Evolutionary conservation across 2,329 filamentous ascomycete species (phyloP).

Genomic region (Mollisia scopiformis): DNA sequence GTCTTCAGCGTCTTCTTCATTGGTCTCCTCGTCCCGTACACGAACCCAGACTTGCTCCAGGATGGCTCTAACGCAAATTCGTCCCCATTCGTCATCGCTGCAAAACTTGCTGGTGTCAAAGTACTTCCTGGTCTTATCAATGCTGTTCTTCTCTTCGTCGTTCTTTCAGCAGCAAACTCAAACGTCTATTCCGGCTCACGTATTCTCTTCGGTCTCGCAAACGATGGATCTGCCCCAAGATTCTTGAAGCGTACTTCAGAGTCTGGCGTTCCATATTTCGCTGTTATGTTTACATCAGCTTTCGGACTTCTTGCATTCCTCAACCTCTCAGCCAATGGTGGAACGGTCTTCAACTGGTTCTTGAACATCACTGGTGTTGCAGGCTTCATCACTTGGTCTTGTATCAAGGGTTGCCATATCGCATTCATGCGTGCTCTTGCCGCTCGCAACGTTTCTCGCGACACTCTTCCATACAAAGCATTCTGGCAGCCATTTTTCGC

Average conservation of each 20-base stretch:
- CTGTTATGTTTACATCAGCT: conserved; percentile 58
- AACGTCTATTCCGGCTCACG: conserved; percentile 75
- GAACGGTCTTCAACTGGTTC: conserved; percentile 71
- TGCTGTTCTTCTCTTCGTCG: conserved; percentile 75
- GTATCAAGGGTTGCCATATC: conserved; percentile 66
- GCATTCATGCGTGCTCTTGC: conserved; percentile 65
- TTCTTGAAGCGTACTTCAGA: conserved; percentile 63
- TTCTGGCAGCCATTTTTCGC: conserved; percentile 66
- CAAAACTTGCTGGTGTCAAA: conserved; percentile 62
- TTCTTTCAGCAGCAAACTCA: conserved; percentile 77
- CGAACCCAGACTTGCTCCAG: conserved; percentile 56
- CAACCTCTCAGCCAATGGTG: conserved; percentile 62
- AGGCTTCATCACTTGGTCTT: conserved; percentile 72
- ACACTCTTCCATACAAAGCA: conserved; percentile 61
- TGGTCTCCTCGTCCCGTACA: conserved; percentile 69
- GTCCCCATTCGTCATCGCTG: conserved; percentile 65
- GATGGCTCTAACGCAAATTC: conserved; percentile 58
- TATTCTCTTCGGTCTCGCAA: conserved; percentile 67
- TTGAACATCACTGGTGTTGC: conserved; percentile 71
- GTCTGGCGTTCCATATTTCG: conserved; percentile 63
- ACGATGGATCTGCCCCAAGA: conserved; percentile 63
- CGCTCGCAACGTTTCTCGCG: conserved; percentile 59
- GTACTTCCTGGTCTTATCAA: conserved; percentile 74
- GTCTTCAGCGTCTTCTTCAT: conserved; percentile 69
- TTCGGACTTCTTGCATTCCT: conserved; percentile 70